Evolutionary conservation across 352 stramenopile genomes (phyloP).

Genomic region (Globisporangium radiosum): DNA sequence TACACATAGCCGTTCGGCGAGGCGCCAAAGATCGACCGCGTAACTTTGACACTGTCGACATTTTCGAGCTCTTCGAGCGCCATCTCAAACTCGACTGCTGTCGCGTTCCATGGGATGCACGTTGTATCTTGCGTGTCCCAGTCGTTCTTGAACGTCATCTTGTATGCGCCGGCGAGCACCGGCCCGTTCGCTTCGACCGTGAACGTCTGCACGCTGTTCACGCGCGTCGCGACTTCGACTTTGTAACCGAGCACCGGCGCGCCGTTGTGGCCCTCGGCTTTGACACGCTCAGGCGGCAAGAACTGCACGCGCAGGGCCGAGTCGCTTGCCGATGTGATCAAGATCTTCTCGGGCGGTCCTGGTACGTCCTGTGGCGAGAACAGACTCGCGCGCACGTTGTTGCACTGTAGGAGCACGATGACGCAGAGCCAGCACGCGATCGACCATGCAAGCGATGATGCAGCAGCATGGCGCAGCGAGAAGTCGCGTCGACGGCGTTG

Average conservation of each 20-base stretch:
- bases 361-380: conserved; percentile 65
- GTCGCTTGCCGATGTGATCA: conserved; percentile 40
- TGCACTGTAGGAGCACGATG: background rate
- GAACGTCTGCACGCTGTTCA: conserved; percentile 72
- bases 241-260: conserved; percentile 73
- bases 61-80: conserved; percentile 62
- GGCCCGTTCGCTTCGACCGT: conserved; percentile 48
- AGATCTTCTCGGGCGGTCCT: conserved; percentile 47
- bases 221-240: conserved; percentile 60
- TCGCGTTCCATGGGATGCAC: conserved; percentile 73
- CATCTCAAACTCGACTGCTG: conserved; percentile 52
- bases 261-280: conserved; percentile 61
- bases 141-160: conserved; percentile 44
- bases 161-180: conserved; percentile 45
- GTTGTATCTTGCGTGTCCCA: conserved; percentile 24
- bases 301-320: conserved; percentile 61
- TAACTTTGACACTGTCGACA: conserved; percentile 57
- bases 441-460: conserved; percentile 1
- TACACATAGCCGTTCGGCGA: conserved; percentile 63
- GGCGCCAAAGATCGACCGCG: conserved; percentile 32
- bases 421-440: background rate
- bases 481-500: no score
- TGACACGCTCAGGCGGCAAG: conserved; percentile 39
- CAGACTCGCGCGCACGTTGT: conserved; percentile 17
- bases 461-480: background rate